Evolutionary conservation across 2,329 filamentous ascomycete genomes (phyloP), one percentile per base, ranked within the genome.

Genomic region (Colletotrichum lini): DNA sequence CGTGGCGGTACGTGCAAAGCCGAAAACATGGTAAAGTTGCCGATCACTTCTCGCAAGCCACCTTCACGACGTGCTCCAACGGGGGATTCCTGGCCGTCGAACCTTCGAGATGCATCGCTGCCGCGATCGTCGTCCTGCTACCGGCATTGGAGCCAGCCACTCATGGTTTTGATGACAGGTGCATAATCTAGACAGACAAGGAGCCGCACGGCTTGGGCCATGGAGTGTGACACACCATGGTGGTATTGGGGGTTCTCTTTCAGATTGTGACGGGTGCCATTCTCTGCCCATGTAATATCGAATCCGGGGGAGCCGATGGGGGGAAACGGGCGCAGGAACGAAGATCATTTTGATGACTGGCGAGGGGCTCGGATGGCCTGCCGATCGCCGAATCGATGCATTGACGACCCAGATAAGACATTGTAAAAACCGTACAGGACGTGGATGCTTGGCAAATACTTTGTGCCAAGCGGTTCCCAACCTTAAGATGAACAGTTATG

Each of bases 221-320:
- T 52, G n/a, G n/a, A 38, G n/a, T 26, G 12, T 52, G 35, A 5
- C 23, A 18, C 45, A 50, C 26, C n/a, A 50, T 21, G 21, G 30
- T 50, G 18, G 44, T 23, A 10, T 38, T 42, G 16, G 9, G 23
- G 9, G 26, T 4, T 30, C 21, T 16, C 45, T 38, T 16, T 40
- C 45, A 50, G 5, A 40, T 52, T 50, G 30, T n/a, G 12, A 40
- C 16, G 9, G 38, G 45, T 40, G 59, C 8, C 9, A 35, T 52
- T 23, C 2, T 8, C 13, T n/a, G 35, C 45, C 30, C 13, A 61
- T 16, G 30, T 21, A 50, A 50, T 61, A 40, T 61, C 45, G 30
- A 61, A 44, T 61, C 59, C 59, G 59, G 59, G 47, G 59, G 23
- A 49, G 30, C 59, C 59, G 59, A 52, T 61, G 59, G n/a, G 45